Conservation (phyloP, 1,284 basidiomycete genomes). For the Quambalaria eucalypti region DNA sequence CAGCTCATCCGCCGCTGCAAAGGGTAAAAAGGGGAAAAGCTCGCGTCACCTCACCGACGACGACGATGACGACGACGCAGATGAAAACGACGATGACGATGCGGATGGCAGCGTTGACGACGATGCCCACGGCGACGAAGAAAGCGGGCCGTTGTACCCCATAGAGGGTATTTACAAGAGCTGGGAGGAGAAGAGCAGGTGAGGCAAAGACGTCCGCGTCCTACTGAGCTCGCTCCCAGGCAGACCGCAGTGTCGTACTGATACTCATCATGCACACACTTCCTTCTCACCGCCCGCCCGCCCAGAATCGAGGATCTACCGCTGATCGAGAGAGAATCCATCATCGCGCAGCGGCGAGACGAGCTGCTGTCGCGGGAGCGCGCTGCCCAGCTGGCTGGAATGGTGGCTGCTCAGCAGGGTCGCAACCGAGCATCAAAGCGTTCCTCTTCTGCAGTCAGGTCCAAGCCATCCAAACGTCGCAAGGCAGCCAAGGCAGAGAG, state of each 20-base stretch:
- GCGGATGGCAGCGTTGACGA: too few species aligned
- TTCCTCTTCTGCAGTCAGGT: background rate
- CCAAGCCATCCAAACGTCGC: background rate
- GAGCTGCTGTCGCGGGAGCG: background rate
- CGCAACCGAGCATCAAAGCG: background rate
- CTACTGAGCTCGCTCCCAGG: too few species aligned
- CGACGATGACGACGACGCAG: too few species aligned
- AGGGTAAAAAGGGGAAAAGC: too few species aligned
- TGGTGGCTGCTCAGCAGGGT: background rate
- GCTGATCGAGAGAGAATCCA: background rate
- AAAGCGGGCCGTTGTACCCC: background rate
- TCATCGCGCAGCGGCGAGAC: background rate
- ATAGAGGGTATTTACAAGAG: background rate
- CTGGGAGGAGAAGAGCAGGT: background rate
- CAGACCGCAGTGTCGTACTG: too few species aligned
- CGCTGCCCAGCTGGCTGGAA: background rate
- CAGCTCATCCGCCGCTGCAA: background rate
- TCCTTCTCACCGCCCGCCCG: background rate
- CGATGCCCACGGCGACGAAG: too few species aligned
- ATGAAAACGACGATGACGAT: background rate
- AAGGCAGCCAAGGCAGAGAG: background rate
- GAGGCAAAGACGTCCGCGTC: too few species aligned
- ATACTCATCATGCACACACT: background rate
- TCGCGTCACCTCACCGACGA: too few species aligned
- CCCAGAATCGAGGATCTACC: background rate